Evolutionary conservation across 225 moss, liverwort and hornwort genomes (phyloP).

Genomic region (Pseudisothecium myosuroides): DNA sequence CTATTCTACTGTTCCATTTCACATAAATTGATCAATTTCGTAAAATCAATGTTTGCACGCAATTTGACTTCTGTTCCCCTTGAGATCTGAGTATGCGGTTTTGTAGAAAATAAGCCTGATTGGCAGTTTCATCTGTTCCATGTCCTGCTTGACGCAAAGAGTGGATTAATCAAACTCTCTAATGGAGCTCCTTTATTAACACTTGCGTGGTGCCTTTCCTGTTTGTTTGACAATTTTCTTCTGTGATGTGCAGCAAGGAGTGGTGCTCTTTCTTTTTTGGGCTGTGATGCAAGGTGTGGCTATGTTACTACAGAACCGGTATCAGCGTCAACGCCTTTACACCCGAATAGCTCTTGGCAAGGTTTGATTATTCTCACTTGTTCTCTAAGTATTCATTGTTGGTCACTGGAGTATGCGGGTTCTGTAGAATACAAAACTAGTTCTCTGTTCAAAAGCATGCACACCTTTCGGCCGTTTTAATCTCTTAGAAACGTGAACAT

Average conservation of each 20-base stretch:
- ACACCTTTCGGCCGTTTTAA: not conserved
- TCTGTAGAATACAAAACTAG: not conserved
- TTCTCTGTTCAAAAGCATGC: not conserved
- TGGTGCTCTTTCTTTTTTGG: slow-evolving; percentile 78
- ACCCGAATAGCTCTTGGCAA: slow-evolving; percentile 94
- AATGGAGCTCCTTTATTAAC: not conserved
- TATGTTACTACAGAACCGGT: slow-evolving; percentile 93
- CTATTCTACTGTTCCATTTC: not conserved
- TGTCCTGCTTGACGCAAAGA: not conserved
- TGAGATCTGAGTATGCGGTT: not conserved
- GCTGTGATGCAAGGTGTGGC: slow-evolving; percentile 99
- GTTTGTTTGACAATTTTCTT: not conserved
- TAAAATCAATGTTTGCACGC: not conserved
- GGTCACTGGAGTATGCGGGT: not conserved
- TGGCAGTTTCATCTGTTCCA: too few relatives aligned
- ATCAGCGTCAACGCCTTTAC: slow-evolving; percentile 87
- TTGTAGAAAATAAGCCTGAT: too few relatives aligned
- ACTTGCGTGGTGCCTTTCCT: not conserved
- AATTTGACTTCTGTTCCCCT: not conserved
- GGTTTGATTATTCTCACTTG: slow-evolving; percentile 9
- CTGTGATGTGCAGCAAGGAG: slow-evolving; percentile 65
- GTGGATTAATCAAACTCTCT: not conserved
- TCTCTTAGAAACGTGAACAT: not conserved
- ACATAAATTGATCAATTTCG: not conserved
- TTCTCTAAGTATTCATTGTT: not conserved